Conservation (phyloP, 345 rosid genomes). For the Salix udensis region DNA sequence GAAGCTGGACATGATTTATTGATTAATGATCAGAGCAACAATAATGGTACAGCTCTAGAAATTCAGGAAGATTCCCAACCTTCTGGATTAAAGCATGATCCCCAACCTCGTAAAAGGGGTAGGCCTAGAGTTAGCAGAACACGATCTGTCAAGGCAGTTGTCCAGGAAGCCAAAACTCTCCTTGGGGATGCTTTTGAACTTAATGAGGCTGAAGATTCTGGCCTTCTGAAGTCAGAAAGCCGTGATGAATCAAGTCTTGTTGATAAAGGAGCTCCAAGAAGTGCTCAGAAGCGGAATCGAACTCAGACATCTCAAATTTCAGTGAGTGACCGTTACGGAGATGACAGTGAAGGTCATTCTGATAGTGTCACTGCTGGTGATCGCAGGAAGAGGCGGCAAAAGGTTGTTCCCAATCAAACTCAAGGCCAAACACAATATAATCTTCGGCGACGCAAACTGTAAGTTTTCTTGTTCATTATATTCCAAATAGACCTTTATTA, state of each 20-base stretch:
- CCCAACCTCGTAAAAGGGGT: conserved; percentile 45
- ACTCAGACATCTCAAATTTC: conserved; percentile 47
- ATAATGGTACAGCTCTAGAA: conserved; percentile 43
- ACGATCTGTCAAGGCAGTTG: conserved; percentile 72
- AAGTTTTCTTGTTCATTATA: conserved; percentile 15
- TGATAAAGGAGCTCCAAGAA: conserved; percentile 46
- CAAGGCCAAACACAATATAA: conserved; percentile 55
- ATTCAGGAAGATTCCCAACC: conserved; percentile 46
- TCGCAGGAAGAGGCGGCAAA: conserved; percentile 63
- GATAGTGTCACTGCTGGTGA: conserved; percentile 57
- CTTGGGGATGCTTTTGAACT: conserved; percentile 52
- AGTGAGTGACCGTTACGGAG: conserved; percentile 54
- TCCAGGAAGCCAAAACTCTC: conserved; percentile 64
- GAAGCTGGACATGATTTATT: conserved; percentile 42
- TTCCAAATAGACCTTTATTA: not conserved
- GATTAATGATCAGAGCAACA: conserved; percentile 49
- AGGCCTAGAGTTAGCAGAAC: conserved; percentile 56
- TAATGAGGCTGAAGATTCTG: conserved; percentile 53
- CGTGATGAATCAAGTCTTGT: conserved; percentile 51
- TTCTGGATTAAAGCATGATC: conserved; percentile 43
- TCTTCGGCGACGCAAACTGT: conserved; percentile 70
- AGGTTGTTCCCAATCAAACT: conserved; percentile 36
- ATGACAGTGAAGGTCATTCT: conserved; percentile 64
- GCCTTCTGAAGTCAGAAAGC: conserved; percentile 42
- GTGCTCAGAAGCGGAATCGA: conserved; percentile 59